phyloP scores from a whole-genome alignment of 805 yeast genomes.

The Kazachstania kunashirensis region DNA sequence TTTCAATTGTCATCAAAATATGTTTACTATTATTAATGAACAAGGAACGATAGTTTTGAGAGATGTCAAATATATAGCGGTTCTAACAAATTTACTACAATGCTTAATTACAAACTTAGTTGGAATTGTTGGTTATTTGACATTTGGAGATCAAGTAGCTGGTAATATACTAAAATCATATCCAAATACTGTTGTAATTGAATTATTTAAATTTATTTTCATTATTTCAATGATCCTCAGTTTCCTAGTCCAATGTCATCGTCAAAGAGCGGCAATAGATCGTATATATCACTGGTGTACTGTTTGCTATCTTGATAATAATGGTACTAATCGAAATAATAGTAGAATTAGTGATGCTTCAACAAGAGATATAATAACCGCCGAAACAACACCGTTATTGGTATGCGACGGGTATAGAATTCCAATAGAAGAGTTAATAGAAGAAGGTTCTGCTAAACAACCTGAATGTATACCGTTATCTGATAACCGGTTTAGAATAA shows the following conservation, averaged over 20 bases:
- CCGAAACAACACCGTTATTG: slow-evolving; percentile 2
- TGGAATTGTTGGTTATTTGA: slow-evolving; percentile 72
- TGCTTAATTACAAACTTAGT: slow-evolving; percentile 53
- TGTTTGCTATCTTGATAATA: neutral
- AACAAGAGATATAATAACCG: neutral
- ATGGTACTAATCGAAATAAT: neutral
- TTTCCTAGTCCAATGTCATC: slow-evolving; percentile 82
- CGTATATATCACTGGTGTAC: slow-evolving; percentile 49
- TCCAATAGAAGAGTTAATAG: slow-evolving; percentile 17
- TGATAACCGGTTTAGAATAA: slow-evolving; percentile 34
- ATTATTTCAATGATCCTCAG: slow-evolving; percentile 70
- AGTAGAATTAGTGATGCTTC: slow-evolving; percentile 2
- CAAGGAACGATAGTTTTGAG: slow-evolving; percentile 43
- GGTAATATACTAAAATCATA: slow-evolving; percentile 76
- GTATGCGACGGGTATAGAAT: slow-evolving; percentile 3
- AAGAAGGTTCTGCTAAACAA: slow-evolving; percentile 9
- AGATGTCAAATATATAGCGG: slow-evolving; percentile 40
- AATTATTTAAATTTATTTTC: slow-evolving; percentile 68
- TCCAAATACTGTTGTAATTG: slow-evolving; percentile 49
- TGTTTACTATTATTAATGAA: slow-evolving; percentile 82
- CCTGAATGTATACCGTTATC: slow-evolving; percentile 12
- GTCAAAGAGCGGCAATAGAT: slow-evolving; percentile 71
- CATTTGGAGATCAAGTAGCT: slow-evolving; percentile 68
- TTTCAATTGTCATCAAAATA: slow-evolving; percentile 89
- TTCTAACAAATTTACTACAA: slow-evolving; percentile 48